These are phyloP conservation scores for Eremochloa ophiuroides DNA, from an alignment of 176 grass and related monocot species.

Conservation along the genomic window DNA sequence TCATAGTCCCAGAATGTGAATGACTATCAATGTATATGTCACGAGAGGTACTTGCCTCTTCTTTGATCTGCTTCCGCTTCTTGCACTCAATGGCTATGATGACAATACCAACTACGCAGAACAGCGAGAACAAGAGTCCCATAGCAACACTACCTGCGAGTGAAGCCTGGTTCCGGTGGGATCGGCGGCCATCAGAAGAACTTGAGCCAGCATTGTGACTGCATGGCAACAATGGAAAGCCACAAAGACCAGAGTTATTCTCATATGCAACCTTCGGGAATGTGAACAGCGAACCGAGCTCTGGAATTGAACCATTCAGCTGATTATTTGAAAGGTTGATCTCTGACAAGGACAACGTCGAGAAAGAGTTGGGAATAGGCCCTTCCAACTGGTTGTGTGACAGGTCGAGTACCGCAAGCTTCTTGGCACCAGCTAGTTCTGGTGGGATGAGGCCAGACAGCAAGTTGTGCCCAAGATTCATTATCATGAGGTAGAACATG, in stretches of 20 bases:
- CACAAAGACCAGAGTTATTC: constrained; percentile 84
- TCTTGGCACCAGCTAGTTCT: constrained; percentile 50
- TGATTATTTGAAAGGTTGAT: constrained; percentile 83
- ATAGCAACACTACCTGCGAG: constrained; percentile 70
- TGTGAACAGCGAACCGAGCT: constrained; percentile 77
- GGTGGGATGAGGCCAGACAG: constrained; percentile 62
- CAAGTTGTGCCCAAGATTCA: constrained; percentile 87
- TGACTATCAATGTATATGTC: constrained; percentile 83
- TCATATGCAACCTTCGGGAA: constrained; percentile 63
- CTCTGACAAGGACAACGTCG: constrained; percentile 64
- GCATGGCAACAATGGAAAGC: constrained; percentile 57
- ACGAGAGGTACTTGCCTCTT: constrained; percentile 44
- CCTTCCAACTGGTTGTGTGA: constrained; percentile 80
- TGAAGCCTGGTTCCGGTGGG: constrained; percentile 53
- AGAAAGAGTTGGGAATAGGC: constrained; percentile 74
- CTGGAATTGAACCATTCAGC: constrained; percentile 86
- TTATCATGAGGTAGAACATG: constrained; percentile 94
- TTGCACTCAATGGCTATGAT: constrained; percentile 65
- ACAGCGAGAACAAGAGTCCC: constrained; percentile 67
- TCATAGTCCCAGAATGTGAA: constrained; percentile 66
- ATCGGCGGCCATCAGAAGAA: constrained; percentile 23
- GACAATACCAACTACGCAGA: constrained; percentile 75
- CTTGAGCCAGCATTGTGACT: neutral
- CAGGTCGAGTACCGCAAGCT: constrained; percentile 77
- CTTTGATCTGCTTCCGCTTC: constrained; percentile 58